Conservation (phyloP, 2,329 filamentous ascomycete species). For the Colletotrichum gloeosporioides region DNA sequence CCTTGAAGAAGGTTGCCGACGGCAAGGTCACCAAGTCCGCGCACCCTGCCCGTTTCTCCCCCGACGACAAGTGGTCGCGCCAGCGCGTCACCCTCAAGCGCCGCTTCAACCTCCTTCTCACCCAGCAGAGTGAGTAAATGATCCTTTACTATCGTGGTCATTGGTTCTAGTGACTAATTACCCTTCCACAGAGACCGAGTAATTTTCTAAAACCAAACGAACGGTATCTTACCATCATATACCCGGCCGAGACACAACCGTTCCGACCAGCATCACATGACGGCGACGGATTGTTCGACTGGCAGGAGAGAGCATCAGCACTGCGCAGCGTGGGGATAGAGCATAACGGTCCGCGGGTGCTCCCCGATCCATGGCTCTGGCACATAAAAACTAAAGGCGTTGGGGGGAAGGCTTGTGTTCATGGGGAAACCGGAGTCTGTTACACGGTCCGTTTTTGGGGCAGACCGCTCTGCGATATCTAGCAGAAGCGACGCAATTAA, state of each 20-base stretch:
- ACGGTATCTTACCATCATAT: background rate
- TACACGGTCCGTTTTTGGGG: slow-evolving; percentile 6
- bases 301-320: background rate
- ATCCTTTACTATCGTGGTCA: background rate
- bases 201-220: background rate
- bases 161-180: background rate
- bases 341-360: background rate
- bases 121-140: slow-evolving; percentile 68
- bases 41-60: slow-evolving; percentile 94
- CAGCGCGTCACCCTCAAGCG: slow-evolving; percentile 96
- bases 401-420: slow-evolving; percentile 16
- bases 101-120: slow-evolving; percentile 86
- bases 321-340: background rate
- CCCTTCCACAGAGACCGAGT: background rate
- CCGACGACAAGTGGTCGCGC: slow-evolving; percentile 98
- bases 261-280: background rate
- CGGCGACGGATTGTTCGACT: background rate
- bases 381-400: slow-evolving; percentile 13
- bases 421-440: slow-evolving; percentile 7
- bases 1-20: slow-evolving; percentile 88
- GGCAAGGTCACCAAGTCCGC: slow-evolving; percentile 93
- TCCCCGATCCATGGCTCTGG: background rate
- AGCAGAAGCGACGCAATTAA: background rate
- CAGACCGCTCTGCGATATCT: slow-evolving; percentile 1
- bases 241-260: background rate